Base-by-base conservation (phyloP, 768 basidiomycete genomes). In the Tricholoma hemisulphureum region DNA sequence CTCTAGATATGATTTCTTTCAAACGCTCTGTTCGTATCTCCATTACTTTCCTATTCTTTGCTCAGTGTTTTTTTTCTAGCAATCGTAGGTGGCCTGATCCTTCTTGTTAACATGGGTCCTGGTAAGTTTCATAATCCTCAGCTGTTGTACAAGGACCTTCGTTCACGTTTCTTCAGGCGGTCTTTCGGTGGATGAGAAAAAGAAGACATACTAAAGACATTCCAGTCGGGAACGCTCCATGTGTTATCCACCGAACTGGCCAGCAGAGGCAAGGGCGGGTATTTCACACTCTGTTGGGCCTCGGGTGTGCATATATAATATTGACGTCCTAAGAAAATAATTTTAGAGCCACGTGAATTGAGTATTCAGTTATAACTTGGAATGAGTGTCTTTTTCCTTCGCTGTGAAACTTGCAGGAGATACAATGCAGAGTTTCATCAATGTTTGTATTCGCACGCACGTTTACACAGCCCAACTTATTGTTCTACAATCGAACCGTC, bases 31-130 rank as follows among this genome's bases (percentile, higher is more conserved):
- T 83, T 59, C 55, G 81, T 78, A 13, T 43, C 51, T 11, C 50
- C 21, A 35, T 32, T 14, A 51, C 34, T 56, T 28, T 23, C 8
- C 34, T 55, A 35, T 11, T 26, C 21, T 48, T 18, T 54, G 50
- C 52, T 65, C 16, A 64, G 26, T 16, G 48, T 46, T 39, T 11
- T 4, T 28, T 50, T 32, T 57, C 43, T 61, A 81, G 80, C 96
- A 26, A 99, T 99, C 69, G 95, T 99, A 46, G 97, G 97, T 60
- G 97, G 97, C 46, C 86, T 99, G 29, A 89, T 99, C 62, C 86
- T 98, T 58, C 86, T 99, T 53, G 96, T 98, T 61, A 98, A 98
- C 80, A 95, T 98, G 82, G 97, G 97, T 67, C 95, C 97, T 52
- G 96, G 88, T 88, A 72, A 50, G 81, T 77, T 13, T 10, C 21